Evolutionary conservation across 352 stramenopile species (phyloP).

Genomic region (Chrysophaeum taylorii): DNA sequence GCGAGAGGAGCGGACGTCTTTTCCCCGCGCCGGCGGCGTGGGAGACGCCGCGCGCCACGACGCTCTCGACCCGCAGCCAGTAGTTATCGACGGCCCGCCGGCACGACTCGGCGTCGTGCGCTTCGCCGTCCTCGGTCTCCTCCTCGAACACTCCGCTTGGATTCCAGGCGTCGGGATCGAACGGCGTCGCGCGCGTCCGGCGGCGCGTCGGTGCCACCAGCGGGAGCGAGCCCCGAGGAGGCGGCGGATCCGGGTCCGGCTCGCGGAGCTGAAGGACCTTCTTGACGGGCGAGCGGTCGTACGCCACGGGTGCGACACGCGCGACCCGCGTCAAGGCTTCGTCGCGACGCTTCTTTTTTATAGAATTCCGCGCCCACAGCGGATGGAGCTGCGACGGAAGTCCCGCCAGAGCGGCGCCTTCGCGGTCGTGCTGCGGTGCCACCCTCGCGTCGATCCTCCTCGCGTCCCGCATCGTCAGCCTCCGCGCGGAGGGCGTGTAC

Average conservation of each 20-base stretch:
- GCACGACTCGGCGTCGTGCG: not conserved
- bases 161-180: too few relatives aligned
- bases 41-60: conserved; percentile 40
- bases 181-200: too few relatives aligned
- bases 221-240: too few relatives aligned
- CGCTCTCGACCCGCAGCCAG: conserved; percentile 60
- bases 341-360: not conserved
- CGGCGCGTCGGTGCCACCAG: too few relatives aligned
- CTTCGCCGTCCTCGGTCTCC: not conserved
- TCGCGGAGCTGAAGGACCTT: too few relatives aligned
- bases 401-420: not conserved
- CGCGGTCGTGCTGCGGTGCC: not conserved
- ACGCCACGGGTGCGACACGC: not conserved
- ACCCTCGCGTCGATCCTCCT: conserved; percentile 6
- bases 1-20: conserved; percentile 17
- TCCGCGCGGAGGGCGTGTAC: conserved; percentile 26
- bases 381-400: not conserved
- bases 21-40: conserved; percentile 50
- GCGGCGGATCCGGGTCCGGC: too few relatives aligned
- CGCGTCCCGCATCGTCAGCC: conserved; percentile 29
- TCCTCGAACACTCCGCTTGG: too few relatives aligned
- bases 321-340: not conserved
- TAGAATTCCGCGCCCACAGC: not conserved
- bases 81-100: conserved; percentile 65
- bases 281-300: not conserved